These are phyloP conservation scores for Suhomyces coccinellae DNA, from an alignment of 1,139 yeast species.

Conservation along the genomic window DNA sequence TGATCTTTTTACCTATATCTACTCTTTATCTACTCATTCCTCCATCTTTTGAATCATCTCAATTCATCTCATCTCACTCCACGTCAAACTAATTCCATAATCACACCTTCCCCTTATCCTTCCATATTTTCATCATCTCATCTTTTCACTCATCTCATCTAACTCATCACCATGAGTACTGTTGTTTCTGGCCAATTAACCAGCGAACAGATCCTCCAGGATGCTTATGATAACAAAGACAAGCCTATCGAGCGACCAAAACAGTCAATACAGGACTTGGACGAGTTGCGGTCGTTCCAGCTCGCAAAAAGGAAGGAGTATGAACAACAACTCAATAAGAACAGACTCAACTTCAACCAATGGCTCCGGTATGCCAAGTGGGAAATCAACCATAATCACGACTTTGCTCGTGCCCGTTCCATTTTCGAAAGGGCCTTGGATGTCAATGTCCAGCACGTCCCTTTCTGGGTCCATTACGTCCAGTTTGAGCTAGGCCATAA, in stretches of 20 bases:
- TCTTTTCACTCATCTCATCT: not conserved
- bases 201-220: conserved; percentile 41
- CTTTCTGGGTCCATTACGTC: conserved; percentile 84
- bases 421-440: conserved; percentile 85
- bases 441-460: conserved; percentile 70
- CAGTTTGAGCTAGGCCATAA: conserved; percentile 72
- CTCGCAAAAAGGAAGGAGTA: conserved; percentile 75
- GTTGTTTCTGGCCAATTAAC: conserved; percentile 21
- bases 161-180: conserved; percentile 6
- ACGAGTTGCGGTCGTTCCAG: conserved; percentile 76
- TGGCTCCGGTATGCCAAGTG: conserved; percentile 93
- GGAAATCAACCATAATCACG: conserved; percentile 77
- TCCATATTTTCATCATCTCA: not conserved
- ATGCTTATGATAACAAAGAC: conserved; percentile 34
- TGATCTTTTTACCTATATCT: not conserved
- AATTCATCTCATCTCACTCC: not conserved
- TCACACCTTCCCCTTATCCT: not conserved
- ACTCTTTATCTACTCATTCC: not conserved
- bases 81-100: not conserved
- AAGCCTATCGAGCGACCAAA: conserved; percentile 42
- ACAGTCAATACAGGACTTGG: conserved; percentile 69
- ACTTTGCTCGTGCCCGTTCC: conserved; percentile 73
- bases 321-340: conserved; percentile 82
- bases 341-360: conserved; percentile 77
- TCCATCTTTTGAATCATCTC: not conserved